phyloP scores from a whole-genome alignment of 441 rosid genomes.

The Croton setiger region DNA sequence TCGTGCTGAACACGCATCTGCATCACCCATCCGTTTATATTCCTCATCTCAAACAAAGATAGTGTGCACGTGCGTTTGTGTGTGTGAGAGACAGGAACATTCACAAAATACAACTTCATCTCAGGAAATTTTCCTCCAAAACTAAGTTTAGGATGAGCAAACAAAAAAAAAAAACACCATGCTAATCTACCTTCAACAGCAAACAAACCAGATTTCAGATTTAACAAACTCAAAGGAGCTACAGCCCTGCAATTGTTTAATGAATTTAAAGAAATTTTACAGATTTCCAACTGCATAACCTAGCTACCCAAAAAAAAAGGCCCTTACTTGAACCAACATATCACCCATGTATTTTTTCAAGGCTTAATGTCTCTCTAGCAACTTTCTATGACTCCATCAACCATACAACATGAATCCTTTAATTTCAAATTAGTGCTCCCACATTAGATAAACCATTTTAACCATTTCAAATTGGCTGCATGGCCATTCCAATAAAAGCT shows the following conservation, averaged over 20 bases:
- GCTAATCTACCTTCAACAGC: background rate
- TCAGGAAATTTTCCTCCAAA: background rate
- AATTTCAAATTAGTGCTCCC: background rate
- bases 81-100: background rate
- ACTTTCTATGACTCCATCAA: background rate
- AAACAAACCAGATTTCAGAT: background rate
- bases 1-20: slow-evolving; percentile 94
- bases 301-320: background rate
- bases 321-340: background rate
- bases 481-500: background rate
- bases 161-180: background rate
- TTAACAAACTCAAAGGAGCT: background rate
- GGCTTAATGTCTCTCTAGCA: background rate
- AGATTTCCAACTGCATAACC: no score
- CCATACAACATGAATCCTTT: background rate
- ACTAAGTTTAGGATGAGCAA: background rate
- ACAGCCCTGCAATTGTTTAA: background rate
- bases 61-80: background rate
- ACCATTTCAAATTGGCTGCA: no score
- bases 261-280: background rate
- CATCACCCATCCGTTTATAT: slow-evolving; percentile 13
- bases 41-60: slow-evolving; percentile 7
- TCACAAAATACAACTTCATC: background rate
- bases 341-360: background rate
- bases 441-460: background rate